These are phyloP conservation scores for Pontederia paniculata DNA, from an alignment of 176 grass and related monocot genomes.

Conservation along the genomic window DNA sequence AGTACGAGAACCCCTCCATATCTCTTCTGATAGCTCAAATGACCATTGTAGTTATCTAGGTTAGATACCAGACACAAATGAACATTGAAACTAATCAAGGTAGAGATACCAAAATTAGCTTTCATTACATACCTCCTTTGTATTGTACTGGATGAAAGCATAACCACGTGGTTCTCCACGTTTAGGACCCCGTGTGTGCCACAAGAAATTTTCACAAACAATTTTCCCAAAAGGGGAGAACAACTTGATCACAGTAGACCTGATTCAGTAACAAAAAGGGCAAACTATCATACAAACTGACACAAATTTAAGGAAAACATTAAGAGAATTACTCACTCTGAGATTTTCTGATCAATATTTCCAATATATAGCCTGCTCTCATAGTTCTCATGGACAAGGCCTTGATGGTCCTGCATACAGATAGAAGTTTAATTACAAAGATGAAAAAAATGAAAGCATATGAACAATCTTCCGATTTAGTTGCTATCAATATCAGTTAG, in stretches of 20 bases:
- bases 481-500: too few species aligned
- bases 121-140: conserved; percentile 70
- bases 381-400: conserved; percentile 29
- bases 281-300: too few species aligned
- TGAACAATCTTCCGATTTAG: too few species aligned
- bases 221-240: conserved; percentile 84
- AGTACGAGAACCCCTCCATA: too few species aligned
- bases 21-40: too few species aligned
- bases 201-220: conserved; percentile 59
- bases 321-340: conserved; percentile 40
- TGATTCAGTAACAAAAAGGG: conserved; percentile 9
- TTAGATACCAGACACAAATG: too few species aligned
- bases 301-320: neutral
- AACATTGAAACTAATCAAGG: too few species aligned
- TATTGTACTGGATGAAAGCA: conserved; percentile 80
- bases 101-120: neutral
- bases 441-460: too few species aligned
- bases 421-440: too few species aligned
- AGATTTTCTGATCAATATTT: conserved; percentile 78
- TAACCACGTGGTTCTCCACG: conserved; percentile 78
- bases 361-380: conserved; percentile 66
- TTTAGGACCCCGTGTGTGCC: conserved; percentile 77
- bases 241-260: conserved; percentile 77
- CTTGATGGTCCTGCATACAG: conserved; percentile 31
- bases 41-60: too few species aligned